Base-by-base conservation (phyloP, 2,329 filamentous ascomycete genomes). In the Nigrospora oryzae region DNA sequence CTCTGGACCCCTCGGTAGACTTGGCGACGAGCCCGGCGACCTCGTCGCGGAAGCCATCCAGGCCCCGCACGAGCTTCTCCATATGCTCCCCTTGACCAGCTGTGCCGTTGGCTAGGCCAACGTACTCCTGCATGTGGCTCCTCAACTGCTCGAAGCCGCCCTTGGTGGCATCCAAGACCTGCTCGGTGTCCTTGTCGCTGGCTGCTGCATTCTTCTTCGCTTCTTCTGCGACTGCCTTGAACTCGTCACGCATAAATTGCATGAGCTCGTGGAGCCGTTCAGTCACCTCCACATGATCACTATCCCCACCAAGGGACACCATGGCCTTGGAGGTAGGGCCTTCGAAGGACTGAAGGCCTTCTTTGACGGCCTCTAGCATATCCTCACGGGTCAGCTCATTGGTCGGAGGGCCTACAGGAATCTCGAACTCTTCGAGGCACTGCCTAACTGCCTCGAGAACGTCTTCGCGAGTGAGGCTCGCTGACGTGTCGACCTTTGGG, bases 151-250 rank as follows among this genome's bases (percentile, higher is more conserved):
- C 89, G 13, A 95, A 74, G 0, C 89, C 89, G 58, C 95, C 88
- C 53, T 89, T 91, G 37, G 94, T 83, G 1, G 89, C 86, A 61
- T 93, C 87, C 5, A 96, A 71, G 12, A 95, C 82, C 61, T 95
- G 88, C 61, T 95, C 89, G 0, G 89, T 91, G 59, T 93, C 88
- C 46, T 82, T 77, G 36, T 85, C 87, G 53, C 82, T 87, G 49
- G 85, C 83, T 3, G 86, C 80, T 16, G 88, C 83, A 53, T 89
- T 91, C 55, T 91, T 79, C 61, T 90, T 89, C 11, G 78, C 74
- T 54, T 82, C 79, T 28, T 81, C 74, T 0, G 79, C 80, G 2
- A 80, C 68, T 3, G 73, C 68, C 51, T 69, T 72, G 60, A 84
- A 81, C 56, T 84, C 80, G 1, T 70, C 65, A 34, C 69, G 73